phyloP scores from a whole-genome alignment of 345 rosid genomes.

The Arabidopsis arenosa region DNA sequence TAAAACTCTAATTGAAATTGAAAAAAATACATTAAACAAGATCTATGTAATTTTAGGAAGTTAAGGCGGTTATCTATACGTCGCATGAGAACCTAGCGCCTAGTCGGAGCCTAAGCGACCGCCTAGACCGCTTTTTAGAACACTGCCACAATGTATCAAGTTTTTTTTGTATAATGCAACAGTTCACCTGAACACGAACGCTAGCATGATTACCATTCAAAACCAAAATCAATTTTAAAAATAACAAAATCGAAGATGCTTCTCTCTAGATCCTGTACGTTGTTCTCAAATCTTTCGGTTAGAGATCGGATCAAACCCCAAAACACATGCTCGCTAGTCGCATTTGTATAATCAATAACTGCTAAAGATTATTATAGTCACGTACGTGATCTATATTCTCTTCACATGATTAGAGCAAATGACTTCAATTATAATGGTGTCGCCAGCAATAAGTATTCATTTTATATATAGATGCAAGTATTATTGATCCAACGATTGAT shows the following conservation, averaged over 20 bases:
- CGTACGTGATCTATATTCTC: conserved; percentile 20
- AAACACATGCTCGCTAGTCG: conserved; percentile 10
- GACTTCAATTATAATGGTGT: conserved; percentile 8
- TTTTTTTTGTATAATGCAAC: neutral
- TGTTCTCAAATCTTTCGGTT: neutral
- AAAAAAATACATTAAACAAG: too few relatives aligned
- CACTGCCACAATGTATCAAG: neutral
- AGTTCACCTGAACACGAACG: conserved; percentile 13
- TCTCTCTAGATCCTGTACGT: conserved; percentile 24
- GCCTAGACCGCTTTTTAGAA: too few relatives aligned
- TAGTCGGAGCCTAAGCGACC: too few relatives aligned
- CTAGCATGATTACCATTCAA: neutral
- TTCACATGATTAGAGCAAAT: conserved; percentile 32
- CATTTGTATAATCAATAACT: neutral
- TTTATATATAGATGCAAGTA: neutral
- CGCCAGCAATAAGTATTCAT: conserved; percentile 9
- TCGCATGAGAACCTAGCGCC: too few relatives aligned
- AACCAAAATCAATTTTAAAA: neutral
- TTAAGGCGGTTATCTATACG: too few relatives aligned
- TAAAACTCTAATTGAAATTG: too few relatives aligned
- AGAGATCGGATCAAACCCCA: conserved; percentile 33
- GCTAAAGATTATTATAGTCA: neutral
- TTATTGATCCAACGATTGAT: conserved; percentile 7
- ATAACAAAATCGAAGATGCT: conserved; percentile 17
- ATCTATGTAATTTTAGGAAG: too few relatives aligned